These are phyloP conservation scores for Tothia fuscella DNA, from an alignment of 2,329 filamentous ascomycete species.

Conservation along the genomic window DNA sequence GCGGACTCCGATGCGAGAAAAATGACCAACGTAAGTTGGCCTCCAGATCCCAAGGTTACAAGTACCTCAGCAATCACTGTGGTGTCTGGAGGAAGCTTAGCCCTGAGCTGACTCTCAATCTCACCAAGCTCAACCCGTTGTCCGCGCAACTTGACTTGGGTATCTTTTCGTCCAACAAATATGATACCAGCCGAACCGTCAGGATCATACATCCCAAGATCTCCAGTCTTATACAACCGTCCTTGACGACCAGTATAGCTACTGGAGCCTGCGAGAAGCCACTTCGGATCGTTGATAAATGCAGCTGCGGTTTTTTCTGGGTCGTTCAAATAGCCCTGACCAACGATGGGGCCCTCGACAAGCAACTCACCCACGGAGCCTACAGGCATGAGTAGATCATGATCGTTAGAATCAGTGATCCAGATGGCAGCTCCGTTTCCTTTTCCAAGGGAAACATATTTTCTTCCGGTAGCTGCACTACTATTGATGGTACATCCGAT, in stretches of 20 bases:
- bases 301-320: constrained; percentile 44
- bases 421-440: constrained; percentile 15
- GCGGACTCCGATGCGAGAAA: constrained; percentile 18
- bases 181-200: constrained; percentile 61
- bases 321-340: constrained; percentile 70
- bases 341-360: constrained; percentile 43
- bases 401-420: constrained; percentile 21
- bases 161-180: constrained; percentile 62
- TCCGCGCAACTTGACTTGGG: constrained; percentile 71
- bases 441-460: constrained; percentile 13
- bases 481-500: constrained; percentile 15
- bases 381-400: constrained; percentile 24
- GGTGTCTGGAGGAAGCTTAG: constrained; percentile 25
- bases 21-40: constrained; percentile 20
- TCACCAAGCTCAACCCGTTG: constrained; percentile 70
- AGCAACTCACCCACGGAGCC: constrained; percentile 37
- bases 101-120: constrained; percentile 35
- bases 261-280: constrained; percentile 13
- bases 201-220: constrained; percentile 65
- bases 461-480: constrained; percentile 9
- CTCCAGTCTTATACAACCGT: constrained; percentile 69
- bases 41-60: constrained; percentile 14
- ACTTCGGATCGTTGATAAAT: constrained; percentile 21
- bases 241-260: constrained; percentile 34
- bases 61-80: constrained; percentile 40